A percentile compares a stretch with the other conserved stretches of the same genome.
Evolutionary conservation across 257 asterid genomes (phyloP).

Genomic region (Capsicum rhomboideum): DNA sequence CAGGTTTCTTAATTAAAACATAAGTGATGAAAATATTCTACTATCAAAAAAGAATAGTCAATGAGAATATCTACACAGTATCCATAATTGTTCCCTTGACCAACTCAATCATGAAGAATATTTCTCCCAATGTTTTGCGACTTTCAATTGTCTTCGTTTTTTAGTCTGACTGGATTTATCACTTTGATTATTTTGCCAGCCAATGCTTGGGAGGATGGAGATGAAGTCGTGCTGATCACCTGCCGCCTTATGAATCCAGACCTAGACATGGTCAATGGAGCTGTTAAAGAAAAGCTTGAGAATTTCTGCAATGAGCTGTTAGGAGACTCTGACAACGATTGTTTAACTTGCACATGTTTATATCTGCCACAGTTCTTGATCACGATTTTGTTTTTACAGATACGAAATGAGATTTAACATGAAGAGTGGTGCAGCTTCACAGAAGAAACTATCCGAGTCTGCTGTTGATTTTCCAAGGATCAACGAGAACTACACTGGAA

Average conservation of each 20-base stretch:
- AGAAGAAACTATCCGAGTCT: constrained; percentile 73
- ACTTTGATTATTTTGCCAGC: constrained; percentile 35
- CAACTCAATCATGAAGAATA: background rate
- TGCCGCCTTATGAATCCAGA: constrained; percentile 74
- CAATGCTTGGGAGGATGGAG: constrained; percentile 99
- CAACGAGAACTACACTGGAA: constrained; percentile 86
- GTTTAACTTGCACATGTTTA: background rate
- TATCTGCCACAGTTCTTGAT: background rate
- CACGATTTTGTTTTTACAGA: constrained; percentile 32
- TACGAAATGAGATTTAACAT: constrained; percentile 96
- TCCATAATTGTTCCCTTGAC: background rate
- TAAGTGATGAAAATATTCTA: background rate
- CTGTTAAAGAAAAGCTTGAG: constrained; percentile 51
- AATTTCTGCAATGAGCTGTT: constrained; percentile 84
- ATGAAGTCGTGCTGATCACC: constrained; percentile 83
- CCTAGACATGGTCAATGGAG: constrained; percentile 73
- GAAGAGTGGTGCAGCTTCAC: constrained; percentile 74
- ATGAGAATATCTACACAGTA: background rate
- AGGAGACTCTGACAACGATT: constrained; percentile 14
- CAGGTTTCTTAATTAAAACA: background rate
- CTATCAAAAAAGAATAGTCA: background rate
- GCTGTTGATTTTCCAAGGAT: constrained; percentile 94
- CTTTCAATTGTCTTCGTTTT: background rate
- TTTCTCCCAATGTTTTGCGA: background rate
- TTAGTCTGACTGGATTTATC: background rate